Percentiles rank a stretch among this genome's conserved stretches.
Evolutionary conservation across 1,284 basidiomycete genomes (phyloP).

Genomic region (Hemileia vastatrix): DNA sequence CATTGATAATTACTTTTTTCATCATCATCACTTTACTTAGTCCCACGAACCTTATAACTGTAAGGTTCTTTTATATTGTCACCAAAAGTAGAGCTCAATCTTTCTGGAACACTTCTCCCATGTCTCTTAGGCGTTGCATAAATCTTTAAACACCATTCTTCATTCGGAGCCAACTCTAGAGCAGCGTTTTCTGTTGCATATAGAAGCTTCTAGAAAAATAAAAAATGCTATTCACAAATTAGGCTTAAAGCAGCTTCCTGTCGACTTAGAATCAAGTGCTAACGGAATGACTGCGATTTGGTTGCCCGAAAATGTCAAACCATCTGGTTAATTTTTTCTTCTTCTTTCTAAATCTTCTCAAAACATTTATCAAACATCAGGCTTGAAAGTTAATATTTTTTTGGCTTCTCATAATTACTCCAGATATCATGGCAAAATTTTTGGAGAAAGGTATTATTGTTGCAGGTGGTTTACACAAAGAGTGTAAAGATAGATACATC

Average conservation of each 20-base stretch:
- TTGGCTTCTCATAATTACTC: not conserved
- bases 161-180: slow-evolving; percentile 57
- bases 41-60: slow-evolving; percentile 38
- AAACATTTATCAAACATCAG: too few species aligned
- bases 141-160: slow-evolving; percentile 65
- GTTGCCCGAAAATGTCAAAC: slow-evolving; percentile 64
- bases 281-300: slow-evolving; percentile 79
- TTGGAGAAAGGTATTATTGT: slow-evolving; percentile 64
- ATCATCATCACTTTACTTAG: slow-evolving; percentile 9
- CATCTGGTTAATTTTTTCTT: slow-evolving; percentile 47
- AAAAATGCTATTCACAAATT: slow-evolving; percentile 61
- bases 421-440: slow-evolving; percentile 47
- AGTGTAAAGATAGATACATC: slow-evolving; percentile 61
- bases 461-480: slow-evolving; percentile 79
- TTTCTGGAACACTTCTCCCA: slow-evolving; percentile 58
- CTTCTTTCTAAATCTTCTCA: slow-evolving; percentile 55
- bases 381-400: slow-evolving; percentile 25
- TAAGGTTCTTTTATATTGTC: slow-evolving; percentile 23
- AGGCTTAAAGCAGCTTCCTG: slow-evolving; percentile 60
- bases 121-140: slow-evolving; percentile 80
- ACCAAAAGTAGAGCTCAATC: slow-evolving; percentile 39
- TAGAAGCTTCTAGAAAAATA: slow-evolving; percentile 60
- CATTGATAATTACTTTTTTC: not conserved
- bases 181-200: slow-evolving; percentile 70
- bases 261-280: slow-evolving; percentile 58